Percentiles rank a stretch among this genome's conserved stretches.
These are phyloP conservation scores for Nigrospora oryzae DNA, from an alignment of 2,329 filamentous ascomycete species.

Conservation along the genomic window DNA sequence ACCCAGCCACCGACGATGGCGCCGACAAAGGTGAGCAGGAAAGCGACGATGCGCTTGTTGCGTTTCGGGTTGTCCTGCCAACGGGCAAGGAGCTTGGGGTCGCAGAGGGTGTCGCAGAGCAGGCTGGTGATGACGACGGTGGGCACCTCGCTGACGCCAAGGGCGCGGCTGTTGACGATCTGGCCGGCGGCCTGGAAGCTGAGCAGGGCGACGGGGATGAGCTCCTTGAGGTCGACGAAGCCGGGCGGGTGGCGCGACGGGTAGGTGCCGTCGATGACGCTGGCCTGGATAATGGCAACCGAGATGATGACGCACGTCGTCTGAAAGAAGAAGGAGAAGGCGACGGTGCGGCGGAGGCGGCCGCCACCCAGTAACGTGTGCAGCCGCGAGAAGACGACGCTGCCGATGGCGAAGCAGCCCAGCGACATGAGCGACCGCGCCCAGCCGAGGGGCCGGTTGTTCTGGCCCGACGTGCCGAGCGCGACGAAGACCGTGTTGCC, in stretches of 20 bases:
- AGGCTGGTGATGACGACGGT: slow-evolving; percentile 47
- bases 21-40: slow-evolving; percentile 31
- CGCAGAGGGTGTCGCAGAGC: slow-evolving; percentile 45
- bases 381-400: slow-evolving; percentile 26
- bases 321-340: slow-evolving; percentile 17
- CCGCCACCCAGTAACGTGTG: slow-evolving; percentile 17
- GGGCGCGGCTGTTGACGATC: slow-evolving; percentile 40
- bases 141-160: slow-evolving; percentile 46
- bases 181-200: slow-evolving; percentile 47
- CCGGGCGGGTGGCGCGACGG: slow-evolving; percentile 14
- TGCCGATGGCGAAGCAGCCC: slow-evolving; percentile 30
- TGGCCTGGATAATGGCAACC: slow-evolving; percentile 16
- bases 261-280: slow-evolving; percentile 17
- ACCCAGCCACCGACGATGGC: slow-evolving; percentile 39
- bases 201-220: slow-evolving; percentile 32
- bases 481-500: slow-evolving; percentile 33
- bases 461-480: slow-evolving; percentile 28
- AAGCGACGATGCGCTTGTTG: slow-evolving; percentile 34
- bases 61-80: slow-evolving; percentile 36
- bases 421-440: slow-evolving; percentile 32
- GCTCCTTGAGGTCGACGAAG: slow-evolving; percentile 15
- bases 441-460: slow-evolving; percentile 30
- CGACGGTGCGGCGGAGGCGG: slow-evolving; percentile 15
- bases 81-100: slow-evolving; percentile 35
- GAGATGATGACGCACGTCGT: slow-evolving; percentile 15